A percentile compares a stretch with the other conserved stretches of the same genome.
Evolutionary conservation across 176 grass and related monocot species (phyloP).

Genomic region (Tuctoria greenei): DNA sequence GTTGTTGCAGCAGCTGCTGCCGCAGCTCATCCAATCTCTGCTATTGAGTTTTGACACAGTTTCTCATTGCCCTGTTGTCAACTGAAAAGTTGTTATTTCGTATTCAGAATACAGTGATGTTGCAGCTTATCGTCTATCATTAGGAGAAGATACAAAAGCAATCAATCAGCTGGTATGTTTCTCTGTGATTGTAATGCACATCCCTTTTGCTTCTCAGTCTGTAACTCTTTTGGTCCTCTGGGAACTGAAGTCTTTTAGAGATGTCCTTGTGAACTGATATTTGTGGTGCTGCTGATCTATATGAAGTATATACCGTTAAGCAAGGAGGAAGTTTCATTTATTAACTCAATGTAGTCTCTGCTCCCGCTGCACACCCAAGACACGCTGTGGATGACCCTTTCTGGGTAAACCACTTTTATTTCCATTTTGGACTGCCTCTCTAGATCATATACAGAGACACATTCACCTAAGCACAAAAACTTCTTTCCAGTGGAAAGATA

Average conservation of each 20-base stretch:
- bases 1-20: too few relatives aligned
- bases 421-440: slow-evolving; percentile 1
- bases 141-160: slow-evolving; percentile 98
- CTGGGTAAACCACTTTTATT: not conserved
- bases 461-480: slow-evolving; percentile 7
- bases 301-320: slow-evolving; percentile 20
- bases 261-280: slow-evolving; percentile 16
- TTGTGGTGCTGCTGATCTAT: not conserved
- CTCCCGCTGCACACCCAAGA: slow-evolving; percentile 3
- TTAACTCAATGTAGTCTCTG: slow-evolving; percentile 17
- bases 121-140: slow-evolving; percentile 85
- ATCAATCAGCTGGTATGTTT: slow-evolving; percentile 92
- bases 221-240: slow-evolving; percentile 16
- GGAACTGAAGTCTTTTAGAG: not conserved
- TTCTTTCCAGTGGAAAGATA: not conserved
- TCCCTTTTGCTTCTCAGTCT: not conserved
- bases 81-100: slow-evolving; percentile 21
- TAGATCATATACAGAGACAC: not conserved
- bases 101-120: slow-evolving; percentile 93
- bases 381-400: not conserved
- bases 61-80: not conserved
- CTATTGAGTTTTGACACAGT: not conserved
- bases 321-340: not conserved
- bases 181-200: slow-evolving; percentile 10
- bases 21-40: too few relatives aligned